Evolutionary conservation across 192 early-diverging fungal genomes (phyloP), one percentile per base, ranked within the genome.

Genomic region (Gigaspora rosea): DNA sequence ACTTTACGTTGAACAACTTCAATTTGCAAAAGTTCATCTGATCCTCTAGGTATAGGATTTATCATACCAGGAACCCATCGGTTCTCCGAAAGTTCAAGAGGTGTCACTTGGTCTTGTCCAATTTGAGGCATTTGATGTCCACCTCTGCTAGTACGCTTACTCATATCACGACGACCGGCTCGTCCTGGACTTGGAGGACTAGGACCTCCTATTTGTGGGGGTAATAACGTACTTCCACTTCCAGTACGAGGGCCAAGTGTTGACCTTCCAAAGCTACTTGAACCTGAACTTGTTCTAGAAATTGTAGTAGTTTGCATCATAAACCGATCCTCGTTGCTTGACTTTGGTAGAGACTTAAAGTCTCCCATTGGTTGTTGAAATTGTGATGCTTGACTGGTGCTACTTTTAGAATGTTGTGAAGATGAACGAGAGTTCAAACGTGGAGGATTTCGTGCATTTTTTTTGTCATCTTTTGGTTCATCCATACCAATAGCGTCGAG

Each of bases 61-160:
- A 86, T 84, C 54, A 85, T 83, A 50, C 73, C 83, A 18, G 94
- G 90, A 13, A 81, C 83, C 91, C 97, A 98, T 20, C 95, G 93
- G 78, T 93, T 91, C 74, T 95, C 92, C 51, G 88, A 85, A 83
- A 90, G 90, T 77, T 92, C 91, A 67, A 97, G 85, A 68, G 94
- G 93, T 81, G 91, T 91, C 75, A 95, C 82, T 71, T 88, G 89
- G 22, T 89, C 87, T 22, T 86, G 77, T 54, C 84, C 86, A 3
- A 75, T 84, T 41, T 85, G 82, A 16, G 62, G 78, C 54, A 85
- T 80, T 71, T 85, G 80, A 79, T 76, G 78, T 46, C 81, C 75
- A 11, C 86, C 88, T 62, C 85, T 87, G 51, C 83, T 82, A 54
- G 80, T 81, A 52, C 89, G 90, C 67, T 89, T 85, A 16, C 87